phyloP scores from a whole-genome alignment of 768 basidiomycete species.

The Ramaria rubella region DNA sequence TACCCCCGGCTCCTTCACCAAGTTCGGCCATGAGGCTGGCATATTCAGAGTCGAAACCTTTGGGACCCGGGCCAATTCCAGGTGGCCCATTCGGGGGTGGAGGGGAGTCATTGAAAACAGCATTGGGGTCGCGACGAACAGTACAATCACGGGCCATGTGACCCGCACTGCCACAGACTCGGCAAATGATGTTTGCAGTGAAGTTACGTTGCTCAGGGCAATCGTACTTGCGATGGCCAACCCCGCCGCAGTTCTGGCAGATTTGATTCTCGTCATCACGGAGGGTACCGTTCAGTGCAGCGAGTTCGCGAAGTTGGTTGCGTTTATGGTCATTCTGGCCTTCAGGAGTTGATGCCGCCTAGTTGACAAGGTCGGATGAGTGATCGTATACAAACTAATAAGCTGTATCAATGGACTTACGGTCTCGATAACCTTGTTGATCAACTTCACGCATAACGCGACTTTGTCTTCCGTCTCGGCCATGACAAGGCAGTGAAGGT shows the following conservation, averaged over 20 bases:
- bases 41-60: slow-evolving; percentile 96
- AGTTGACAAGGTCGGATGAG: slow-evolving; percentile 11
- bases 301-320: slow-evolving; percentile 95
- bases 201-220: slow-evolving; percentile 98
- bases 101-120: slow-evolving; percentile 11
- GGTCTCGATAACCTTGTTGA: slow-evolving; percentile 97
- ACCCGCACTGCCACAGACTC: slow-evolving; percentile 94
- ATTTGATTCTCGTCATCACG: slow-evolving; percentile 99
- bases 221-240: slow-evolving; percentile 97
- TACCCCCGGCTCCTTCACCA: slow-evolving; percentile 68
- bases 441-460: slow-evolving; percentile 83
- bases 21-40: slow-evolving; percentile 97
- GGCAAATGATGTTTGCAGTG: slow-evolving; percentile 99
- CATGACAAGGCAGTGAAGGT: slow-evolving; percentile 94
- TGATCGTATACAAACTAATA: background rate
- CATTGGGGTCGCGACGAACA: slow-evolving; percentile 82
- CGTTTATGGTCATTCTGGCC: slow-evolving; percentile 99
- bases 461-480: slow-evolving; percentile 93
- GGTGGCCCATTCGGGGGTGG: background rate
- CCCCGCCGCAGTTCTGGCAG: slow-evolving; percentile 92
- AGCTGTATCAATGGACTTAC: slow-evolving; percentile 42
- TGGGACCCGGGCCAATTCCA: slow-evolving; percentile 35
- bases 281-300: slow-evolving; percentile 95
- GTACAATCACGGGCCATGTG: slow-evolving; percentile 99
- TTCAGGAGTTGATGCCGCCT: slow-evolving; percentile 99